Evolutionary conservation across 1,139 yeast species (phyloP), one percentile per base, ranked within the genome.

Genomic region (Taphrina communis): DNA sequence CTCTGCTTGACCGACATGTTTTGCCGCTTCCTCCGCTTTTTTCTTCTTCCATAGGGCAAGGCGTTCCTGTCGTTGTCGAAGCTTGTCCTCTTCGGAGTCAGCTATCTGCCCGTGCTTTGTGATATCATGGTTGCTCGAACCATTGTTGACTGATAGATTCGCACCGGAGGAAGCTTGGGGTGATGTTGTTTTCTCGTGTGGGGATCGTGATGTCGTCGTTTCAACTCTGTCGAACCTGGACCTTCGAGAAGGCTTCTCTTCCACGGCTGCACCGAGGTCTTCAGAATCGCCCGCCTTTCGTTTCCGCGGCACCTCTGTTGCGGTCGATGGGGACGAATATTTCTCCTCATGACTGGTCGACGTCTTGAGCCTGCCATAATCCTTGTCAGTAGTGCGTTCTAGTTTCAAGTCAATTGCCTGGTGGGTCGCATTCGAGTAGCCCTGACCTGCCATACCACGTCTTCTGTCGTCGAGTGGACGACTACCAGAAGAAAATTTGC

Each of bases 1-100:
- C 42, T 39, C 48, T 8, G 48, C n/a, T 7, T 44, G 8, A 21
- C 36, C 9, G 36, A 11, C 36, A 8, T 50, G 53, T 25, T 65
- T 68, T 12, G 70, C 63, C 67, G 76, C 76, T 58, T 73, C 74
- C 53, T 75, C 74, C 14, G 76, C 76, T 71, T 77, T 79, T 72
- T 76, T 76, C 67, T 72, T 73, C 73, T 79, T 80, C 82, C 82
- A 80, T 68, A 75, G 76, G 11, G 78, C 80, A 46, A 79, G 71
- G 55, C 76, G 75, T 53, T 78, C 80, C 71, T 75, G 76, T 62
- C 82, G 75, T 68, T 76, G 77, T 61, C 76, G 75, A 68, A 72
- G 73, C 72, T 76, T 73, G 71, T 77, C 75, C 71, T 76, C 73
- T 65, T 71, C 72, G 6, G 53, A 17, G n/a, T 50, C 9, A 25